Conservation (phyloP, 2,329 filamentous ascomycete species). For the Dothideomycetidae sp. region DNA sequence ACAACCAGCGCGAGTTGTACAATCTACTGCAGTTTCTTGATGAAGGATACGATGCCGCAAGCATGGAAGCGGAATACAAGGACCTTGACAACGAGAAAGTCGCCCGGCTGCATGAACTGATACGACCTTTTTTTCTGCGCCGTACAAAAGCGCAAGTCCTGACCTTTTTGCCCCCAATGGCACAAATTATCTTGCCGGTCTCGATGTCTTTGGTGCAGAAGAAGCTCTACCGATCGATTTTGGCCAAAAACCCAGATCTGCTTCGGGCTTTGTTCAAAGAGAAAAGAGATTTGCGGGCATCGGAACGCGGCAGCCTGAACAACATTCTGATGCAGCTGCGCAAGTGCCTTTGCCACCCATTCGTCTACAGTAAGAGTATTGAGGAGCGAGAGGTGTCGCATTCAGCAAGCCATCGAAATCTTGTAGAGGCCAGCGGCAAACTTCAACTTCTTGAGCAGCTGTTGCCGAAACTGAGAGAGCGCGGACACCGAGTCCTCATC, state of each 20-base stretch:
- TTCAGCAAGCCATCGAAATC: constrained; percentile 55
- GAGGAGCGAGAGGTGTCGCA: constrained; percentile 61
- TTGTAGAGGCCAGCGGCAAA: constrained; percentile 86
- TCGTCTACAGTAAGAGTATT: constrained; percentile 80
- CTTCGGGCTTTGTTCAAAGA: constrained; percentile 70
- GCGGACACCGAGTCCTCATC: constrained; percentile 79
- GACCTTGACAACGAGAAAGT: constrained; percentile 76
- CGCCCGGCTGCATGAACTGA: constrained; percentile 64
- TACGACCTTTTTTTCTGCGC: constrained; percentile 56
- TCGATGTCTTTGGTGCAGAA: constrained; percentile 90
- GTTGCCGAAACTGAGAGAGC: constrained; percentile 70
- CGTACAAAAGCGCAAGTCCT: constrained; percentile 85
- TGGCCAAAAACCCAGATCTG: constrained; percentile 77
- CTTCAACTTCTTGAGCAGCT: constrained; percentile 71
- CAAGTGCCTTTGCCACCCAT: constrained; percentile 91
- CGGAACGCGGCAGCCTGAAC: constrained; percentile 67
- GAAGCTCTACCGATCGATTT: constrained; percentile 84
- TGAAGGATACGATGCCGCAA: constrained; percentile 50
- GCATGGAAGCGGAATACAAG: constrained; percentile 59
- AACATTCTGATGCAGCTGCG: constrained; percentile 93
- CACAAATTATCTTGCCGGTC: constrained; percentile 89
- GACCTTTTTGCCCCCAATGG: constrained; percentile 82
- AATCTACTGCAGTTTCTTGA: constrained; percentile 95
- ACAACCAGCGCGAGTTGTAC: constrained; percentile 88
- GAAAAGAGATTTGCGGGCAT: constrained; percentile 40